These are phyloP conservation scores for Kondoa subrosea DNA, from an alignment of 768 basidiomycete genomes.

Conservation along the genomic window DNA sequence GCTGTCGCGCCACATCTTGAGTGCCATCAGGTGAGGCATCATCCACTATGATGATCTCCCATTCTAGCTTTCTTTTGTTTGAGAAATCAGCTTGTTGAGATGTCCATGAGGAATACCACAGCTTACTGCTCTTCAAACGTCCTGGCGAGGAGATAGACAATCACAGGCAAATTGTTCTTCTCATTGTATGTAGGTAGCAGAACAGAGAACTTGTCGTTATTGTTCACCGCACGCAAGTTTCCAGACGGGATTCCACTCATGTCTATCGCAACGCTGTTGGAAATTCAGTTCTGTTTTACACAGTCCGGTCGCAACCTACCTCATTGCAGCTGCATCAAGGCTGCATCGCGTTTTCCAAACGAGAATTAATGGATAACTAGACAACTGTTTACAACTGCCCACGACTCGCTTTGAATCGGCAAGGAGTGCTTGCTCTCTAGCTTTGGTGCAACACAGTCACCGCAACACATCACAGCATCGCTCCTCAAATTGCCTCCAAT, in stretches of 20 bases:
- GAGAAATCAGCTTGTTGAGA: background rate
- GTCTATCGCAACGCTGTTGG: background rate
- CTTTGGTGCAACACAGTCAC: too few species aligned
- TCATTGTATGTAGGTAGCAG: conserved; percentile 91
- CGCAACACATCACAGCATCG: too few species aligned
- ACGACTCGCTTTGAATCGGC: too few species aligned
- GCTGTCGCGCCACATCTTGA: conserved; percentile 65
- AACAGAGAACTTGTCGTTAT: conserved; percentile 34
- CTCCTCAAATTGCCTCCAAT: too few species aligned
- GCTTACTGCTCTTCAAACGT: conserved; percentile 60
- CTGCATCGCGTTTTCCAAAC: too few species aligned
- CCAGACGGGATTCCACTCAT: background rate
- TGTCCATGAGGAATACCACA: background rate
- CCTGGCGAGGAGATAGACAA: conserved; percentile 65
- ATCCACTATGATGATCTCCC: conserved; percentile 82
- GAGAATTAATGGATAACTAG: too few species aligned
- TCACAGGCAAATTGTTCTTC: conserved; percentile 74
- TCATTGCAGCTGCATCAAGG: too few species aligned
- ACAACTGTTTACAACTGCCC: too few species aligned
- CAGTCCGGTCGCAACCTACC: background rate
- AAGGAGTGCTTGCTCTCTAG: too few species aligned
- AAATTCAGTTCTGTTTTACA: too few species aligned
- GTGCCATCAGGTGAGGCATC: conserved; percentile 87
- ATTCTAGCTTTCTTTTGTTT: conserved; percentile 45
- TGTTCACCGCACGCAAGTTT: background rate